Conservation (phyloP, 2,329 filamentous ascomycete genomes). For the Trichoderma breve region DNA sequence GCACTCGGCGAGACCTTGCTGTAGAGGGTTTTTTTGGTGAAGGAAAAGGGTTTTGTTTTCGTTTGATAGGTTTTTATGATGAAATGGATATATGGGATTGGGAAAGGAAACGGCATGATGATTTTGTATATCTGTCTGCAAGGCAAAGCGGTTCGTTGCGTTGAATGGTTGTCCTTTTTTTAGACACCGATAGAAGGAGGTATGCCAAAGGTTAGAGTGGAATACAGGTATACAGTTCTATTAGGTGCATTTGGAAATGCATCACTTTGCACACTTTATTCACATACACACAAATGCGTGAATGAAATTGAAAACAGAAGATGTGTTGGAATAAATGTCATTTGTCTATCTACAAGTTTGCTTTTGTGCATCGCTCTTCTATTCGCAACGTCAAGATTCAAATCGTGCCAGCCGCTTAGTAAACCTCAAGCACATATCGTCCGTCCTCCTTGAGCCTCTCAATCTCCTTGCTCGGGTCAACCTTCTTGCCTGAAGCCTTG, state of each 20-base stretch:
- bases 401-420: conserved; percentile 51
- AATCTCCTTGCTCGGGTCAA: conserved; percentile 86
- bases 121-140: conserved; percentile 1
- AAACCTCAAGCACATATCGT: conserved; percentile 94
- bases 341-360: conserved; percentile 3
- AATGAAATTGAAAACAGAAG: not conserved
- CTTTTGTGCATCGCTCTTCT: conserved; percentile 8
- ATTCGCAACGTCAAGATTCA: not conserved
- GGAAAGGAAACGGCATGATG: conserved; percentile 11
- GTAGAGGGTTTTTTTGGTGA: conserved; percentile 67
- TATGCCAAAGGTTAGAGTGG: not conserved
- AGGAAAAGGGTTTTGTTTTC: not conserved
- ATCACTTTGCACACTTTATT: not conserved
- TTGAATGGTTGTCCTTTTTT: not conserved
- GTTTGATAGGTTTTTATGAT: not conserved
- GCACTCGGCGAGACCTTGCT: conserved; percentile 88
- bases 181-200: conserved; percentile 12
- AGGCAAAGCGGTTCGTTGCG: not conserved
- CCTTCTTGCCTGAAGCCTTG: conserved; percentile 69
- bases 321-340: not conserved
- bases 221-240: not conserved
- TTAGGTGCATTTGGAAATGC: not conserved
- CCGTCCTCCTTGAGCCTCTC: conserved; percentile 94
- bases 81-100: conserved; percentile 8
- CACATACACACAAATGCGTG: not conserved